These are phyloP conservation scores for Mucor piriformis DNA, from an alignment of 371 early-diverging fungal species.

Conservation along the genomic window DNA sequence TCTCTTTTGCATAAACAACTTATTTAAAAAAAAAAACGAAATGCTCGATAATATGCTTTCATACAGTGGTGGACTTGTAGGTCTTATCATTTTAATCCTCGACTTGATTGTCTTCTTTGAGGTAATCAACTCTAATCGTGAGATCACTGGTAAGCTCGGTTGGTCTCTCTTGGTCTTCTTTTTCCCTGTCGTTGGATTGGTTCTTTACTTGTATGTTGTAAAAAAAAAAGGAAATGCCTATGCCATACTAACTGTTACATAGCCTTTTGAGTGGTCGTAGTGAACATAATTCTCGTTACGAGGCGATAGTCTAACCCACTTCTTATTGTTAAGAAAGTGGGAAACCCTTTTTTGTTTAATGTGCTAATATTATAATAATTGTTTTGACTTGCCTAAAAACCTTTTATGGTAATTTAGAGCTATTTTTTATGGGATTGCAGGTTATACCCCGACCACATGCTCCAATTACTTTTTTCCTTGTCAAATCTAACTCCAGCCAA, in stretches of 20 bases:
- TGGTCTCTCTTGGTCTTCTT: conserved; percentile 65
- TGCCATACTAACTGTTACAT: background rate
- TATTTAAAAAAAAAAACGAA: background rate
- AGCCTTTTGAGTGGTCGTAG: conserved; percentile 62
- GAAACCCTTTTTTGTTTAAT: background rate
- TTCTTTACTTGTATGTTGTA: conserved; percentile 64
- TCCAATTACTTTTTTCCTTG: background rate
- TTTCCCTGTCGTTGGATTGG: conserved; percentile 63
- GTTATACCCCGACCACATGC: background rate
- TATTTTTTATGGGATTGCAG: background rate
- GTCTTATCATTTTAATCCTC: conserved; percentile 58
- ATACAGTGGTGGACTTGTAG: conserved; percentile 49
- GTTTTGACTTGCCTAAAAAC: no score
- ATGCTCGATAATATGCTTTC: conserved; percentile 46
- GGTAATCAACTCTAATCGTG: conserved; percentile 61
- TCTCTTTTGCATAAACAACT: no score
- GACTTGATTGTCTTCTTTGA: conserved; percentile 66
- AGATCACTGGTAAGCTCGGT: conserved; percentile 52
- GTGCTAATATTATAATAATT: background rate
- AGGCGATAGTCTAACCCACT: conserved; percentile 41
- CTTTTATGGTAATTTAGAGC: background rate
- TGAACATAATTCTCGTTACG: conserved; percentile 56
- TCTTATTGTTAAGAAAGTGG: background rate
- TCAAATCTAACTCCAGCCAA: background rate
- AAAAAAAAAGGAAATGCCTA: background rate